Conservation (phyloP, 176 grass and related monocot genomes). For the Chrysopogon serrulatus region DNA sequence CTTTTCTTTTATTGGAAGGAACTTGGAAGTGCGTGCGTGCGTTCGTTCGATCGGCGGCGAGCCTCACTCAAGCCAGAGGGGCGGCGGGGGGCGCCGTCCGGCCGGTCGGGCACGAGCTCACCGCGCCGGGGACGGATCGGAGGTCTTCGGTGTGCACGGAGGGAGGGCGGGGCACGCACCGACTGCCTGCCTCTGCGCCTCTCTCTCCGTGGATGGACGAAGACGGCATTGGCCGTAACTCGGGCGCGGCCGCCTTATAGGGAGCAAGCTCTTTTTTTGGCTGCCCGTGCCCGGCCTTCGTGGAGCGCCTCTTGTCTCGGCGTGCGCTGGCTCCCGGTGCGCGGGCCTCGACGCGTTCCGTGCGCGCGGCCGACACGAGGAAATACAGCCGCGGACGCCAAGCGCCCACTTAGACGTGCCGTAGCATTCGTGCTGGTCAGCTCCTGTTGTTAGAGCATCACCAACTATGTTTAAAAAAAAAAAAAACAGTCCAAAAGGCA, state of each 20-base stretch:
- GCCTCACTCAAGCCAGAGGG: neutral
- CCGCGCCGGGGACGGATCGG: neutral
- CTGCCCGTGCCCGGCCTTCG: constrained; percentile 14
- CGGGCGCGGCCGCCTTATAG: constrained; percentile 4
- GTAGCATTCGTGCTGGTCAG: too few species aligned
- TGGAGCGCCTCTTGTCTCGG: neutral
- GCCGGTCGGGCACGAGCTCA: neutral
- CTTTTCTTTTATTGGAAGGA: neutral
- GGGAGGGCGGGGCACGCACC: constrained; percentile 24
- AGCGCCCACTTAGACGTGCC: too few species aligned
- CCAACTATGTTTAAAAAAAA: neutral
- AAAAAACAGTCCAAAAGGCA: neutral
- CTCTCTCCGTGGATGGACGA: constrained; percentile 26
- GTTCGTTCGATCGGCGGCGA: too few species aligned
- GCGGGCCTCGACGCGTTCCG: too few species aligned
- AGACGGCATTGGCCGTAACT: neutral
- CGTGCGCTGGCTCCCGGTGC: too few species aligned
- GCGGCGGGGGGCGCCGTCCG: neutral
- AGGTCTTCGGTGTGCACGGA: constrained; percentile 31
- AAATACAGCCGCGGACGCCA: neutral
- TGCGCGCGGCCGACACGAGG: neutral
- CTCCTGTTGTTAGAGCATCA: neutral
- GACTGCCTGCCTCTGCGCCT: constrained; percentile 36
- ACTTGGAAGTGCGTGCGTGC: too few species aligned
- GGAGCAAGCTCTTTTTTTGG: neutral